Percentiles rank a stretch among this genome's conserved stretches.
Conservation (phyloP, 768 basidiomycete species). For the Boletus vinaceobasis region DNA sequence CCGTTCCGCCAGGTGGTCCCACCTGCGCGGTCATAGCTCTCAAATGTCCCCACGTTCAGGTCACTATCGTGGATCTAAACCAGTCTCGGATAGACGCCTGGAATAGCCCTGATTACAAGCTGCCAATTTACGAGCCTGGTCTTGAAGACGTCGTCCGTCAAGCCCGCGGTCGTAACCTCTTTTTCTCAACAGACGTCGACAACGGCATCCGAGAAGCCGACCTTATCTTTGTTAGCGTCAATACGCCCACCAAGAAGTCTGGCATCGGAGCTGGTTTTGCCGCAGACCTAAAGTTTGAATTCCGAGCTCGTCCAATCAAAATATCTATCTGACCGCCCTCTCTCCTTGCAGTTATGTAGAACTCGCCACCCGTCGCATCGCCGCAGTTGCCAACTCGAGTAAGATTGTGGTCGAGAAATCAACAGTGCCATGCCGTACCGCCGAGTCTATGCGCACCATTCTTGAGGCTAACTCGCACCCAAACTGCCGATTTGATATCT, state of each 20-base stretch:
- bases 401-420: conserved; percentile 99
- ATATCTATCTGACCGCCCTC: conserved; percentile 6
- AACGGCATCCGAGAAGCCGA: conserved; percentile 92
- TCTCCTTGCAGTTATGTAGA: conserved; percentile 81
- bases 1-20: conserved; percentile 66
- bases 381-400: conserved; percentile 80
- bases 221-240: conserved; percentile 97
- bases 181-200: conserved; percentile 95
- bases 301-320: conserved; percentile 2
- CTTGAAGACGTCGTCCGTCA: conserved; percentile 85
- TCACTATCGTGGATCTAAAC: conserved; percentile 99
- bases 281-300: conserved; percentile 91
- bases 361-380: conserved; percentile 93
- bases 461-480: conserved; percentile 97
- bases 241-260: conserved; percentile 98
- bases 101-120: conserved; percentile 80
- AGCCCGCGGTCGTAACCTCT: conserved; percentile 91
- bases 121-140: conserved; percentile 98
- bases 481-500: conserved; percentile 90
- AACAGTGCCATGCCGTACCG: conserved; percentile 97
- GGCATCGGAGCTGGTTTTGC: conserved; percentile 98
- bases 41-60: conserved; percentile 88
- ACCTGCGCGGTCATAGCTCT: conserved; percentile 94
- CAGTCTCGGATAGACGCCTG: conserved; percentile 92
- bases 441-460: conserved; percentile 99